Conservation (phyloP, 768 basidiomycete genomes). For the Leccinum fibrillosum region DNA sequence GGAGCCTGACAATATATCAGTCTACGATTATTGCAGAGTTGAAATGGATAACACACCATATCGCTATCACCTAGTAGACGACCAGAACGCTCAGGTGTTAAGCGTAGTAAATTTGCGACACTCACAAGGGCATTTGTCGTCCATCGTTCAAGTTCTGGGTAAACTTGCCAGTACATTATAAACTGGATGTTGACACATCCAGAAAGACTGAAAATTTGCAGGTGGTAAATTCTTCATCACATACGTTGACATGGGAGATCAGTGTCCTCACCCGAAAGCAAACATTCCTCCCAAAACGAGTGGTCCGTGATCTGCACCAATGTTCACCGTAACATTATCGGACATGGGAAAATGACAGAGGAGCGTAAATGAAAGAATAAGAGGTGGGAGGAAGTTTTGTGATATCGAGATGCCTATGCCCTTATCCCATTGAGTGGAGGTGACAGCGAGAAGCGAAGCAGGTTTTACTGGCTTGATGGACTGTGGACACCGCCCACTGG, state of each 20-base stretch:
- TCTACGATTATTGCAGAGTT: neutral
- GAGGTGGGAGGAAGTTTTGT: neutral
- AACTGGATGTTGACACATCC: constrained; percentile 27
- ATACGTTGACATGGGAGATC: neutral
- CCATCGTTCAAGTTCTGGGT: constrained; percentile 13
- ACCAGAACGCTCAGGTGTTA: neutral
- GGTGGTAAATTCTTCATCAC: neutral
- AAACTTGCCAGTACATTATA: constrained; percentile 18
- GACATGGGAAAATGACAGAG: constrained; percentile 4
- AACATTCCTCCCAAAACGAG: constrained; percentile 23
- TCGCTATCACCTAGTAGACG: constrained; percentile 14
- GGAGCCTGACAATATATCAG: constrained; percentile 10
- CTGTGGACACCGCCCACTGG: neutral
- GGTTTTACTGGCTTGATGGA: neutral
- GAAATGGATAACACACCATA: constrained; percentile 10
- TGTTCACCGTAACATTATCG: neutral
- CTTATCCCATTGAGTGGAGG: neutral
- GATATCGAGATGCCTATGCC: neutral
- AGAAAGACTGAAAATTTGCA: constrained; percentile 5
- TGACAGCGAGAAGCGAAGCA: neutral
- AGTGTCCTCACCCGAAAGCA: constrained; percentile 16
- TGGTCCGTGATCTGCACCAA: constrained; percentile 15
- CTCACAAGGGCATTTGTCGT: constrained; percentile 18
- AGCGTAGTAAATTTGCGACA: neutral
- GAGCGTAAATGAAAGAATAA: neutral